Percentiles rank a stretch among this genome's conserved stretches.
These are phyloP conservation scores for Macaranga tanarius DNA, from an alignment of 441 rosid species.

Conservation along the genomic window DNA sequence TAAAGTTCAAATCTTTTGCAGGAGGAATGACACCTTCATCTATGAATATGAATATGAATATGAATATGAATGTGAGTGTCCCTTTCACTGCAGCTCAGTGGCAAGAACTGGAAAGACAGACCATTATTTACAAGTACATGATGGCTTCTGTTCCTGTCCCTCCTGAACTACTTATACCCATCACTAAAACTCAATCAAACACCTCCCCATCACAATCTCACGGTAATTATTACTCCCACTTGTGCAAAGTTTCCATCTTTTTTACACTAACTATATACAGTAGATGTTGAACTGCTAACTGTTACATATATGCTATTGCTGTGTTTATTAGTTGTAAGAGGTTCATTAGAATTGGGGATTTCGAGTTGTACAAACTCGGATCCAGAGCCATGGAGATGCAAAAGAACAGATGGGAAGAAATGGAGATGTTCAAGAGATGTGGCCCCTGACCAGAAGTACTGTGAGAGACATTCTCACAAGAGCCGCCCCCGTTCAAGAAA, in stretches of 20 bases:
- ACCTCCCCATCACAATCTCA: constrained; percentile 25
- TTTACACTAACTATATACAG: background rate
- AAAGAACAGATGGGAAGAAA: constrained; percentile 75
- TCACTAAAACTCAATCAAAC: constrained; percentile 30
- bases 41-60: constrained; percentile 21
- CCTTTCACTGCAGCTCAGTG: constrained; percentile 56
- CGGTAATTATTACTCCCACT: constrained; percentile 24
- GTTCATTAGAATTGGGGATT: constrained; percentile 28
- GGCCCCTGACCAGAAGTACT: constrained; percentile 65
- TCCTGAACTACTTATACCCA: constrained; percentile 48
- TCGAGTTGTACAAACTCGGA: constrained; percentile 20
- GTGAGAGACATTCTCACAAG: constrained; percentile 75
- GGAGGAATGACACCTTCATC: constrained; percentile 44
- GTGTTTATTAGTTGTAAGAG: constrained; percentile 7
- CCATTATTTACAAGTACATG: constrained; percentile 50
- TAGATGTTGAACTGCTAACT: no score
- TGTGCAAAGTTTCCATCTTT: background rate
- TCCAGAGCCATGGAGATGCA: constrained; percentile 71
- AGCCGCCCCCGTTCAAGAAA: constrained; percentile 86
- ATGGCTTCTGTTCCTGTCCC: constrained; percentile 59
- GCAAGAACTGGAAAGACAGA: constrained; percentile 62
- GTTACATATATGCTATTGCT: background rate
- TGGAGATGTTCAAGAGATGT: constrained; percentile 78
- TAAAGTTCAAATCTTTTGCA: constrained; percentile 2
- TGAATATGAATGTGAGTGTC: constrained; percentile 25